Evolutionary conservation across 2,329 filamentous ascomycete species (phyloP), one percentile per base, ranked within the genome.

Genomic region (Claviceps quebecensis): DNA sequence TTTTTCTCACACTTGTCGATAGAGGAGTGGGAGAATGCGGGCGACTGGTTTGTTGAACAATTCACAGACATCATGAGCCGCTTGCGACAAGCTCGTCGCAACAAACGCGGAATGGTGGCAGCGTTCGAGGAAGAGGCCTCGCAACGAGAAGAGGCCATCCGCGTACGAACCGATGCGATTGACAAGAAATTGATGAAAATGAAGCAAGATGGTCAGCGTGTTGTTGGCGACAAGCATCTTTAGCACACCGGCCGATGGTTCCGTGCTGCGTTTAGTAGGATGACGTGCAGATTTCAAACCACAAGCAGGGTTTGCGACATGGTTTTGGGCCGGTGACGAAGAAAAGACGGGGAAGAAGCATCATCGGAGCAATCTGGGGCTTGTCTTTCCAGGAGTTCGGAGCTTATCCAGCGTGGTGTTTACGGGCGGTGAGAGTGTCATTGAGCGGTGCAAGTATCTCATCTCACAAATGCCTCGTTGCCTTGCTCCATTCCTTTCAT

Each of bases 1-100:
- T 73, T 81, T 50, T 80, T 81, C 58, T 69, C 67, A 2, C 69
- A 69, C 49, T 74, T 81, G 70, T 63, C 72, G 1, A 67, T 80
- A 14, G 65, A 70, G 16, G 78, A 81, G 50, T 81, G 78, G 78
- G 77, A 81, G 56, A 67, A 71, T 14, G 72, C 76, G 1, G 78
- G 78, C 5, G 76, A 80, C 56, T 81, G 78, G 78, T 78, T 81
- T 52, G 65, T 78, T 22, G 70, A 72, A 44, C 73, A 72, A 54
- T 81, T 81, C 54, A 64, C 70, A 7, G 66, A 66, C 3, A 63
- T 81, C 43, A 70, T 79, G 61, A 63, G 69, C 54, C 67, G 65
- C 49, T 61, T 81, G 55, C 71, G 69, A 53, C 67, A 72, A 48
- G 69, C 73, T 19, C 70, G 78, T 9, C 69, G 69, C 52, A 64